A percentile compares a stretch with the other conserved stretches of the same genome.
Conservation (phyloP, 1,284 basidiomycete genomes). For the Cystobasidium slooffiae region DNA sequence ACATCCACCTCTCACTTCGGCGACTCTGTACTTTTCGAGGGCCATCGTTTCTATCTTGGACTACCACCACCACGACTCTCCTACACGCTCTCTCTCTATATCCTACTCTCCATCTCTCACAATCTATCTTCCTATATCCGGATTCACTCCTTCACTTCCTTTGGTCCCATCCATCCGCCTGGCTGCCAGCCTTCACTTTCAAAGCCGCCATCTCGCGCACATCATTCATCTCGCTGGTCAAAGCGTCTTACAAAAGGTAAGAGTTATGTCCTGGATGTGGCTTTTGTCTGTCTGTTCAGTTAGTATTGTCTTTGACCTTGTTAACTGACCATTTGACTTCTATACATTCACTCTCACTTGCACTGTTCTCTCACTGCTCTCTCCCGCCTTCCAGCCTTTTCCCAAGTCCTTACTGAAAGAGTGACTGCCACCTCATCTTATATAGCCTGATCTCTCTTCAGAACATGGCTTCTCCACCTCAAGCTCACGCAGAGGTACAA, state of each 20-base stretch:
- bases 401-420: neutral
- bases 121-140: too few relatives aligned
- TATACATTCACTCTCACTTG: neutral
- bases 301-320: neutral
- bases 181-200: too few relatives aligned
- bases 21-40: too few relatives aligned
- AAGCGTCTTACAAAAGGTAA: constrained; percentile 36
- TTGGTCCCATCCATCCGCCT: too few relatives aligned
- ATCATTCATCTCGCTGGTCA: constrained; percentile 10
- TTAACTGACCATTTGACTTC: neutral
- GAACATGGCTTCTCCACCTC: constrained; percentile 3
- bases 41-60: too few relatives aligned
- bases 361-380: neutral
- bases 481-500: constrained; percentile 4
- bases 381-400: constrained; percentile 16
- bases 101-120: too few relatives aligned
- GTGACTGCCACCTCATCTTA: neutral
- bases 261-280: neutral
- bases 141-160: too few relatives aligned
- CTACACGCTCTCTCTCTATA: too few relatives aligned
- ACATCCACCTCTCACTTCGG: too few relatives aligned
- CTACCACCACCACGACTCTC: too few relatives aligned
- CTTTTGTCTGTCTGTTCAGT: neutral
- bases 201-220: neutral
- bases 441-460: neutral